Evolutionary conservation across 2,329 filamentous ascomycete genomes (phyloP).

Genomic region (Hypomyces rosellus): DNA sequence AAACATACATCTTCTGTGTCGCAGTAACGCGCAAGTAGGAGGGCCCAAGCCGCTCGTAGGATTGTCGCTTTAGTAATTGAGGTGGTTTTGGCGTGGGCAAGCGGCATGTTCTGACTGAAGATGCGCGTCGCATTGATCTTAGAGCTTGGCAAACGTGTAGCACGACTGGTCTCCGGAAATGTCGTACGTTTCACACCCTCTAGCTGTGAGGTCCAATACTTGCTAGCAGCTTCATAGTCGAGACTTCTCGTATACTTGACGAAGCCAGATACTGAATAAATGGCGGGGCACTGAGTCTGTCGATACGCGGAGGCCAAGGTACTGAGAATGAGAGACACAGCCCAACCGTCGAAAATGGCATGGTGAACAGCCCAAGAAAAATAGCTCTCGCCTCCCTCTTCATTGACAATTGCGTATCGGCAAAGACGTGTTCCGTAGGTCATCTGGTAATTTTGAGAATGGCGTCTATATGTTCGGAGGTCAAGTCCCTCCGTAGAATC

Average conservation of each 20-base stretch:
- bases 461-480: not conserved
- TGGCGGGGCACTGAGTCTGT: not conserved
- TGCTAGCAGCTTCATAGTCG: not conserved
- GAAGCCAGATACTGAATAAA: not conserved
- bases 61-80: slow-evolving; percentile 6
- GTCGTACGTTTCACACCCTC: slow-evolving; percentile 6
- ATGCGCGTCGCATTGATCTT: not conserved
- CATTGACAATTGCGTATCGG: not conserved
- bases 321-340: not conserved
- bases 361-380: slow-evolving; percentile 3
- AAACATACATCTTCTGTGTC: slow-evolving; percentile 10
- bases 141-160: slow-evolving; percentile 14
- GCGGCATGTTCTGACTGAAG: too few species aligned
- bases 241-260: slow-evolving; percentile 8
- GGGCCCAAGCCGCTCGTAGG: slow-evolving; percentile 10
- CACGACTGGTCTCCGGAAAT: not conserved
- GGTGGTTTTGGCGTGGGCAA: not conserved
- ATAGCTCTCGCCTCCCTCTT: not conserved
- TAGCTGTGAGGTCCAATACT: slow-evolving; percentile 13
- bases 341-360: slow-evolving; percentile 7
- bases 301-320: not conserved
- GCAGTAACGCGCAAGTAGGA: slow-evolving; percentile 8
- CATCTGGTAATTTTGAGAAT: not conserved
- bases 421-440: slow-evolving; percentile 9
- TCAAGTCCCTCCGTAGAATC: too few species aligned